A percentile compares a stretch with the other conserved stretches of the same genome.
These are phyloP conservation scores for Sarcocystis neurona DNA, from an alignment of 169 alveolate species.

Conservation along the genomic window DNA sequence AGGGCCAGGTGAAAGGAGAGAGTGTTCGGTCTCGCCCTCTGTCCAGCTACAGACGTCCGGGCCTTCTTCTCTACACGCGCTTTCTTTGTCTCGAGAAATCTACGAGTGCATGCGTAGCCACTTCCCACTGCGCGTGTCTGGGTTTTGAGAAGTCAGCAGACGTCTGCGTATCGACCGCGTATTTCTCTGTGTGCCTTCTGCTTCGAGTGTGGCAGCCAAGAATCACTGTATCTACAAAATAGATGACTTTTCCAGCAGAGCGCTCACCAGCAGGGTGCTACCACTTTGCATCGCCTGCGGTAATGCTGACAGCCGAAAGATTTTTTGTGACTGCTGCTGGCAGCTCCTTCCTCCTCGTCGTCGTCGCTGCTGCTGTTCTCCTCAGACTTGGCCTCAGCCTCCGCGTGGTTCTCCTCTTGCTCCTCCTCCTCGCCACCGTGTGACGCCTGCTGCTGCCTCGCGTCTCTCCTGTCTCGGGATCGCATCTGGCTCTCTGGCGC, in stretches of 20 bases:
- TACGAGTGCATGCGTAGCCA: too few species aligned
- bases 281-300: conserved; percentile 55
- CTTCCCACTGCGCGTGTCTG: too few species aligned
- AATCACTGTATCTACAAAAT: not conserved
- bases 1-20: too few species aligned
- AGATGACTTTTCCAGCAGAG: not conserved
- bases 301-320: conserved; percentile 46
- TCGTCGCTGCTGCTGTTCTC: not conserved
- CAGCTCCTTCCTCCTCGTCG: not conserved
- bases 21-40: too few species aligned
- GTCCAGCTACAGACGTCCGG: too few species aligned
- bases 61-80: too few species aligned
- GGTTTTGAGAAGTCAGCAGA: too few species aligned
- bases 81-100: too few species aligned
- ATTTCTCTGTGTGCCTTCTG: too few species aligned
- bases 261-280: conserved; percentile 57
- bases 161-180: too few species aligned
- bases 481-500: not conserved
- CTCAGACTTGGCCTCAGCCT: not conserved
- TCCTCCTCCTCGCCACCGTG: conserved; percentile 6
- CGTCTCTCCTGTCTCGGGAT: conserved; percentile 1
- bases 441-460: not conserved
- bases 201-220: too few species aligned
- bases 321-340: not conserved
- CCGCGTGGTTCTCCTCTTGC: not conserved